Percentiles rank a stretch among this genome's conserved stretches.
These are phyloP conservation scores for Aureobasidium zeae DNA, from an alignment of 2,329 filamentous ascomycete species.

Conservation along the genomic window DNA sequence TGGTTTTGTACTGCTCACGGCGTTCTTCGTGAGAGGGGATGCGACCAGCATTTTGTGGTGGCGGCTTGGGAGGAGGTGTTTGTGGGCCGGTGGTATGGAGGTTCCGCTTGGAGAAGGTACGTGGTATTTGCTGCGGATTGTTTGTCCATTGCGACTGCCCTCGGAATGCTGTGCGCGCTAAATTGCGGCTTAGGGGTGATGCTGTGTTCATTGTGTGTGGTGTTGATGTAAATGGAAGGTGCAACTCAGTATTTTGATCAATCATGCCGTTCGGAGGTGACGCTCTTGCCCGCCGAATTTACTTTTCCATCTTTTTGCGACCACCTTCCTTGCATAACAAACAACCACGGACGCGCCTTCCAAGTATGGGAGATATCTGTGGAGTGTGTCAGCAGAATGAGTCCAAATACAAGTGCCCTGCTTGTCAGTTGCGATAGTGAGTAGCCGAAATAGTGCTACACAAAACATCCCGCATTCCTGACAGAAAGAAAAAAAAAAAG, in stretches of 20 bases:
- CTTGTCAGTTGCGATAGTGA: constrained; percentile 39
- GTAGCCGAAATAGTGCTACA: too few species aligned
- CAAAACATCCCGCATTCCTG: too few species aligned
- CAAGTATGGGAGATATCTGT: constrained; percentile 32
- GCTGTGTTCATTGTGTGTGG: constrained; percentile 20
- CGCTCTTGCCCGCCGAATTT: constrained; percentile 17
- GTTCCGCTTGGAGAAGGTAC: constrained; percentile 21
- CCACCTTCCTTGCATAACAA: background rate
- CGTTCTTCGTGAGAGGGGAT: constrained; percentile 55
- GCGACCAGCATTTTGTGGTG: too few species aligned
- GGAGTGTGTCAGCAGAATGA: constrained; percentile 35
- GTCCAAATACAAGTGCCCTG: constrained; percentile 45
- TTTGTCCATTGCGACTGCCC: constrained; percentile 30
- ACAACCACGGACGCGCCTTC: too few species aligned
- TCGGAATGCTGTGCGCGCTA: constrained; percentile 3
- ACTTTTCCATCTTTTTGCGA: constrained; percentile 12
- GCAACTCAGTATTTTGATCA: background rate
- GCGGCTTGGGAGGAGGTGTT: constrained; percentile 26
- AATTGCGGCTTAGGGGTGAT: background rate
- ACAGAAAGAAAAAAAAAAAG: too few species aligned
- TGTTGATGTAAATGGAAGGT: constrained; percentile 3
- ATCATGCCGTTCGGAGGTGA: constrained; percentile 19
- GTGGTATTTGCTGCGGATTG: constrained; percentile 27
- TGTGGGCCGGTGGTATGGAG: constrained; percentile 28
- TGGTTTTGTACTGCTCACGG: constrained; percentile 53